Percentiles rank a stretch among this genome's conserved stretches.
Evolutionary conservation across 2,329 filamentous ascomycete genomes (phyloP).

Genomic region (Exophiala sp.): DNA sequence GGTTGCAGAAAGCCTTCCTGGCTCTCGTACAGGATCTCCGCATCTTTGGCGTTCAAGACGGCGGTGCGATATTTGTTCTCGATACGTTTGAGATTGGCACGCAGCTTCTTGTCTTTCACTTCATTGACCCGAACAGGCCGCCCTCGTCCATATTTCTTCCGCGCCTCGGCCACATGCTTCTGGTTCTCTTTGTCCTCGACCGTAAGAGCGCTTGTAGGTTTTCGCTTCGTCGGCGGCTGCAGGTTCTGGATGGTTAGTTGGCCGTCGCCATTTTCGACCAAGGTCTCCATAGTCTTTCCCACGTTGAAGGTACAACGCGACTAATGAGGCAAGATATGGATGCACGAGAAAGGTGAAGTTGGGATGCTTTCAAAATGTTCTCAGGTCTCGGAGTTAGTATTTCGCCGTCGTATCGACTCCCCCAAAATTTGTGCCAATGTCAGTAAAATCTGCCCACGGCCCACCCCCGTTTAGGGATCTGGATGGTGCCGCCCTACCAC

Average conservation of each 20-base stretch:
- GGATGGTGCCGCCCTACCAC: no score
- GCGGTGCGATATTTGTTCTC: constrained; percentile 81
- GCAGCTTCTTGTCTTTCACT: constrained; percentile 84
- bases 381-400: no score
- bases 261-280: constrained; percentile 28
- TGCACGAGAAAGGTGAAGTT: no score
- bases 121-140: constrained; percentile 63
- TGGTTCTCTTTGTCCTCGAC: constrained; percentile 38
- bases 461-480: no score
- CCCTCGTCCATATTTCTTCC: constrained; percentile 78
- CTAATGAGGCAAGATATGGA: no score
- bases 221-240: constrained; percentile 25
- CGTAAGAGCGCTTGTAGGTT: constrained; percentile 20
- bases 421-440: no score
- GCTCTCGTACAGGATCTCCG: constrained; percentile 89
- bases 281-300: constrained; percentile 21
- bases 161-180: constrained; percentile 47
- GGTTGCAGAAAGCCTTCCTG: constrained; percentile 78
- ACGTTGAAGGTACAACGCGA: no score
- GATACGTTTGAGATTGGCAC: constrained; percentile 68
- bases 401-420: no score
- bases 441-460: no score
- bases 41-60: constrained; percentile 79
- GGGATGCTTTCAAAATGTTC: no score
- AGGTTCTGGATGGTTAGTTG: constrained; percentile 28